Base-by-base conservation (phyloP, 2,329 filamentous ascomycete genomes). In the Aspergillus japonicus region DNA sequence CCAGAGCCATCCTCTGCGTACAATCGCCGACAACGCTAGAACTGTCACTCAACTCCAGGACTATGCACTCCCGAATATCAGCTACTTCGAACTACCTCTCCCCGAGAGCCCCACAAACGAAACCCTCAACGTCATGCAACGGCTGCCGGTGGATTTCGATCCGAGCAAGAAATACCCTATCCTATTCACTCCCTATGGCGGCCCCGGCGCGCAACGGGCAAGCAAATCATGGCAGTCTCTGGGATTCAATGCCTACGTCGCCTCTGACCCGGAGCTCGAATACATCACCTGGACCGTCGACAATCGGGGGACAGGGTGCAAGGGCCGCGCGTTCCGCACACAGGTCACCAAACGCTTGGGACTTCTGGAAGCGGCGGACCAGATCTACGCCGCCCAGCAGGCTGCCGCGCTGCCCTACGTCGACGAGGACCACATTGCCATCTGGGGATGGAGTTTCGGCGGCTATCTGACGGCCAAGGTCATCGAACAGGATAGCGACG, bases 381-480 rank as follows among this genome's bases (percentile, higher is more conserved):
- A 90, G 70, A 83, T 89, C 65, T 89, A 84, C 82, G 87, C 87
- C 0, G 87, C 87, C 0, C 77, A 82, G 60, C 73, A 86, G 68
- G 78, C 88, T 3, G 77, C 80, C 0, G 71, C 75, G 33, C 76
- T 78, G 58, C 57, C 74, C 0, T 90, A 81, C 70, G 80, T 89
- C 59, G 84, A 90, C 67, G 71, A 76, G 1, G 71, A 82, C 11
- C 83, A 87, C 66, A 80, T 90, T 14, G 87, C 83, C 47, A 89
- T 90, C 68, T 89, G 84, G 78, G 88, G 88, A 1, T 89, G 86
- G 87, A 87, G 83, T 0, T 90, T 84, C 65, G 88, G 88, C 12
- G 88, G 87, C 1, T 90, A 87, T 66, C 79, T 90, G 1, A 81
- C 85, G 0, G 77, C 85, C 54, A 90, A 90, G 75, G 86, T 88